phyloP scores from a whole-genome alignment of 1,139 yeast species.

The Pichia sp. region DNA sequence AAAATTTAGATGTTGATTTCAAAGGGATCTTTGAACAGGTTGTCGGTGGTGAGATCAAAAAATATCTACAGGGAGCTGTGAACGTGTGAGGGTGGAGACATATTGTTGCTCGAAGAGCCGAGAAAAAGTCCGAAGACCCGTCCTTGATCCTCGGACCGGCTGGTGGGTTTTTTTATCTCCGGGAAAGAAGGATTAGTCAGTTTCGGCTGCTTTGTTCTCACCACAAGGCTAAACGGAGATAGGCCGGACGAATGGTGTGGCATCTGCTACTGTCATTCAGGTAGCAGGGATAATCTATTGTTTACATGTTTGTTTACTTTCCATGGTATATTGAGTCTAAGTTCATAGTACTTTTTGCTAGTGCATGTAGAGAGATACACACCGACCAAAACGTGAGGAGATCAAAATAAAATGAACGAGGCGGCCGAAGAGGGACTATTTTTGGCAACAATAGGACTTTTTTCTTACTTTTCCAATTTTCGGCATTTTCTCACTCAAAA shows the following conservation, averaged over 20 bases:
- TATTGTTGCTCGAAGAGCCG: too few relatives aligned
- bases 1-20: background rate
- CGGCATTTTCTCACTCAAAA: background rate
- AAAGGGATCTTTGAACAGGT: background rate
- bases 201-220: background rate
- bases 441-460: background rate
- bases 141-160: too few relatives aligned
- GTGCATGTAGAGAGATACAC: background rate
- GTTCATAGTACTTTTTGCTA: background rate
- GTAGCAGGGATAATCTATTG: too few relatives aligned
- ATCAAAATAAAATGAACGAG: too few relatives aligned
- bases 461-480: background rate
- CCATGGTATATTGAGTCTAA: too few relatives aligned
- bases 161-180: too few relatives aligned
- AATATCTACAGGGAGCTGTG: background rate
- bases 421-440: background rate
- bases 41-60: slow-evolving; percentile 1
- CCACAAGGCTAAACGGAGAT: background rate
- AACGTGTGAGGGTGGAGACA: background rate
- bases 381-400: too few relatives aligned
- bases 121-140: too few relatives aligned
- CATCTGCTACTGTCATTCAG: too few relatives aligned
- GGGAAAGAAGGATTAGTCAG: too few relatives aligned
- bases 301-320: too few relatives aligned
- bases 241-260: background rate